phyloP scores from a whole-genome alignment of 148 eudicot genomes.

The Limonium bicolor region DNA sequence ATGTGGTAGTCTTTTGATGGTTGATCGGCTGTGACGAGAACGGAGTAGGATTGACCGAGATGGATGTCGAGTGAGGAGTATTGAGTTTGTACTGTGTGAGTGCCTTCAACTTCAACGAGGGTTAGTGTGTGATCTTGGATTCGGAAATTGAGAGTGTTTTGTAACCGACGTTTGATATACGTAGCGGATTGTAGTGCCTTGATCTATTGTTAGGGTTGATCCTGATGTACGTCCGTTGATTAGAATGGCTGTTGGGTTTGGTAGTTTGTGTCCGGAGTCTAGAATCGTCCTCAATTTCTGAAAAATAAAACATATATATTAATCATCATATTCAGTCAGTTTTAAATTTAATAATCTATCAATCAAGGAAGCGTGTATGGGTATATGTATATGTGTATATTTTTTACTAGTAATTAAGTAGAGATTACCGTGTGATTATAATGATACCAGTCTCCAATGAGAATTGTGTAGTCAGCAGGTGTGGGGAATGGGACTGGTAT shows the following conservation, averaged over 20 bases:
- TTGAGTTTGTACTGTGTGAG: neutral
- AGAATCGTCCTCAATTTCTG: constrained; percentile 49
- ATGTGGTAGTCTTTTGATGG: constrained; percentile 1
- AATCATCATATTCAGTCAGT: neutral
- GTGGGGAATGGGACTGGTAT: constrained; percentile 73
- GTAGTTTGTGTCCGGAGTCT: constrained; percentile 59
- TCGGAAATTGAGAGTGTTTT: neutral
- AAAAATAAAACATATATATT: neutral
- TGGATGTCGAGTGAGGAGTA: constrained; percentile 1
- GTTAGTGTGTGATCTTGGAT: neutral
- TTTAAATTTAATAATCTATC: neutral
- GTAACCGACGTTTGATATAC: constrained; percentile 3
- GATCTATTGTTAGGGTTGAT: constrained; percentile 50
- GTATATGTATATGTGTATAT: too few species aligned
- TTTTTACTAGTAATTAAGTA: too few species aligned
- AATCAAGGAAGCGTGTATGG: too few species aligned
- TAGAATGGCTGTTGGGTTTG: constrained; percentile 64
- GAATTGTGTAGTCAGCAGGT: constrained; percentile 68
- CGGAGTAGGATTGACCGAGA: neutral
- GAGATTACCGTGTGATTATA: constrained; percentile 69
- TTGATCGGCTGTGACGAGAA: constrained; percentile 3
- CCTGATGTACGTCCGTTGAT: constrained; percentile 84
- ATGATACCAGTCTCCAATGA: constrained; percentile 91
- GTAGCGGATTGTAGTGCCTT: constrained; percentile 15
- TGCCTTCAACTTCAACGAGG: neutral